Evolutionary conservation across 2,329 filamentous ascomycete genomes (phyloP).

Genomic region (Fusarium dimerum): DNA sequence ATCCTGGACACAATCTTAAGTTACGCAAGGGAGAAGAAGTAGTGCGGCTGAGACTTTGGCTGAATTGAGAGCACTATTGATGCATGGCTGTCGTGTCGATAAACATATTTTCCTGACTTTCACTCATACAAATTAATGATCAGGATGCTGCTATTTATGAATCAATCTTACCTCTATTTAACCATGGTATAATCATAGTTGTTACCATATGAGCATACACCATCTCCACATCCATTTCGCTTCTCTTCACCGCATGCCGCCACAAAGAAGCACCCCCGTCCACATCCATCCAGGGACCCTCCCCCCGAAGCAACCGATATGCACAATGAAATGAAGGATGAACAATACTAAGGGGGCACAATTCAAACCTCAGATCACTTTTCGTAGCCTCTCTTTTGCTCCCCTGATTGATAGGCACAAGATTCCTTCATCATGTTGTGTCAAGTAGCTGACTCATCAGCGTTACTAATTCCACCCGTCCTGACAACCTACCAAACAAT

Average conservation of each 20-base stretch:
- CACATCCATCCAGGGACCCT: background rate
- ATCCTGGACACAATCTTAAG: no score
- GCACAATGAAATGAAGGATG: conserved; percentile 26
- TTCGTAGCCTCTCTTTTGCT: background rate
- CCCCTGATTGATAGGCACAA: no score
- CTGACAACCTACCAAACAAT: no score
- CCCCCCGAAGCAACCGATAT: conserved; percentile 16
- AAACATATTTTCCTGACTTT: no score
- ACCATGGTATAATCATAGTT: background rate
- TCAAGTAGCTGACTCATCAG: background rate
- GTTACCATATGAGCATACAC: background rate
- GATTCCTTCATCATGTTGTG: no score
- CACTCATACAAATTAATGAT: no score
- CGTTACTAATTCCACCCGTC: background rate
- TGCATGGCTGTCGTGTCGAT: no score
- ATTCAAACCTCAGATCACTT: conserved; percentile 6
- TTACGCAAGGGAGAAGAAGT: no score
- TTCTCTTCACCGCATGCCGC: conserved; percentile 3
- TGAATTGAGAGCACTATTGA: no score
- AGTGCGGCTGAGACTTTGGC: no score
- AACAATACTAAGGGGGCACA: conserved; percentile 5
- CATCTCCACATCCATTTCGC: conserved; percentile 25
- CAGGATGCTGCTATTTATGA: background rate
- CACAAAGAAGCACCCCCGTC: background rate
- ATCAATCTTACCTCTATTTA: background rate